A percentile compares a stretch with the other conserved stretches of the same genome.
Conservation (phyloP, 2,329 filamentous ascomycete genomes). For the Sporothrix pseudoabietina region DNA sequence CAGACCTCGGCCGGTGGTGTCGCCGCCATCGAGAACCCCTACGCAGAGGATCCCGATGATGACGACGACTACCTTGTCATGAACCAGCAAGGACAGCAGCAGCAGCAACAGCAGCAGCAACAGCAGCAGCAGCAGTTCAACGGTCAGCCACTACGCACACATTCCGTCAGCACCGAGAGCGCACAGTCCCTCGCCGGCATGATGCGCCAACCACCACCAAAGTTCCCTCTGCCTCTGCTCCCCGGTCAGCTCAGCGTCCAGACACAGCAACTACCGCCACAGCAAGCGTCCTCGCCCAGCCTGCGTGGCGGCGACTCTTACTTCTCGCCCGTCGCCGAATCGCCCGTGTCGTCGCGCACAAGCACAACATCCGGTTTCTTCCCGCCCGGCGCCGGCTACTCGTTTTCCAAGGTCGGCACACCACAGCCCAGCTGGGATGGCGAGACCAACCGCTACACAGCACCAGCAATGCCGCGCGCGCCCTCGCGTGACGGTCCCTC, state of each 20-base stretch:
- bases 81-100: constrained; percentile 42
- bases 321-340: constrained; percentile 85
- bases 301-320: constrained; percentile 76
- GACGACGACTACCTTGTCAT: constrained; percentile 58
- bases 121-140: constrained; percentile 44
- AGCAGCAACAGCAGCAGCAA: constrained; percentile 37
- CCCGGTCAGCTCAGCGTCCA: constrained; percentile 69
- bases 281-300: constrained; percentile 59
- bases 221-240: constrained; percentile 68
- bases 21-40: constrained; percentile 75
- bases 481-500: constrained; percentile 76
- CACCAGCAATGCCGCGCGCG: constrained; percentile 79
- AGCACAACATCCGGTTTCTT: constrained; percentile 78
- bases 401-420: constrained; percentile 74
- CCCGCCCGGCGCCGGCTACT: constrained; percentile 51
- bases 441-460: constrained; percentile 79
- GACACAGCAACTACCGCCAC: constrained; percentile 47
- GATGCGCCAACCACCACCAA: constrained; percentile 64
- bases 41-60: constrained; percentile 65
- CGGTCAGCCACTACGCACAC: constrained; percentile 67
- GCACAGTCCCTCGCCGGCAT: constrained; percentile 59
- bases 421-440: constrained; percentile 65
- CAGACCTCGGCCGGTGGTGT: constrained; percentile 57
- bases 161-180: constrained; percentile 75
- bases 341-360: constrained; percentile 73